These are phyloP conservation scores for Aspergillus ochraceoroseus DNA, from an alignment of 2,329 filamentous ascomycete species.

Conservation along the genomic window DNA sequence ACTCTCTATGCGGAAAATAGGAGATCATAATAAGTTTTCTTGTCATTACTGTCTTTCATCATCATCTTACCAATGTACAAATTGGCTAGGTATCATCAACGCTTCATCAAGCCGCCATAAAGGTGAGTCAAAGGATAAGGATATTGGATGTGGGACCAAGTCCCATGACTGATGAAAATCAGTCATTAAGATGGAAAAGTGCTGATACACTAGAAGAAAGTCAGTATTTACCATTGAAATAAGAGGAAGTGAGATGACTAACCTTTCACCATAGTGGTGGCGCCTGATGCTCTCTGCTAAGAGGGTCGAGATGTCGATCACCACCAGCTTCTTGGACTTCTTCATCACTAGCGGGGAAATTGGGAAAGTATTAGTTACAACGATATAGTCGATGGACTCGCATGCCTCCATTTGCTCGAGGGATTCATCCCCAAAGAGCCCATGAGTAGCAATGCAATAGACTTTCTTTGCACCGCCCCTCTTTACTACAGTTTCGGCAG, in stretches of 20 bases:
- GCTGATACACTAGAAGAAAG: constrained; percentile 43
- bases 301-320: constrained; percentile 83
- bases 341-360: constrained; percentile 69
- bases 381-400: constrained; percentile 86
- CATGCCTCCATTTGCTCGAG: constrained; percentile 86
- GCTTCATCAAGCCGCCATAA: constrained; percentile 8
- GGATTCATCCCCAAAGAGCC: constrained; percentile 84
- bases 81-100: constrained; percentile 9
- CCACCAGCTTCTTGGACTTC: constrained; percentile 73
- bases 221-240: constrained; percentile 18
- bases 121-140: constrained; percentile 10
- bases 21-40: constrained; percentile 20
- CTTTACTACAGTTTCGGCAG: constrained; percentile 94
- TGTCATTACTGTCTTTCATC: constrained; percentile 23
- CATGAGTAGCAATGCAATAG: constrained; percentile 96
- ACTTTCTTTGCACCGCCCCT: constrained; percentile 86
- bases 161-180: constrained; percentile 16
- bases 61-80: constrained; percentile 21
- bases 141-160: not conserved
- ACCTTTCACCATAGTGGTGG: constrained; percentile 86
- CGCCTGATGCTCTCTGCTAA: constrained; percentile 88
- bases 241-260: constrained; percentile 54
- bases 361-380: constrained; percentile 96
- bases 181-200: constrained; percentile 61
- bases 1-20: constrained; percentile 12